These are phyloP conservation scores for Yamagishiella unicocca DNA, from an alignment of 139 green algal species.

Conservation along the genomic window DNA sequence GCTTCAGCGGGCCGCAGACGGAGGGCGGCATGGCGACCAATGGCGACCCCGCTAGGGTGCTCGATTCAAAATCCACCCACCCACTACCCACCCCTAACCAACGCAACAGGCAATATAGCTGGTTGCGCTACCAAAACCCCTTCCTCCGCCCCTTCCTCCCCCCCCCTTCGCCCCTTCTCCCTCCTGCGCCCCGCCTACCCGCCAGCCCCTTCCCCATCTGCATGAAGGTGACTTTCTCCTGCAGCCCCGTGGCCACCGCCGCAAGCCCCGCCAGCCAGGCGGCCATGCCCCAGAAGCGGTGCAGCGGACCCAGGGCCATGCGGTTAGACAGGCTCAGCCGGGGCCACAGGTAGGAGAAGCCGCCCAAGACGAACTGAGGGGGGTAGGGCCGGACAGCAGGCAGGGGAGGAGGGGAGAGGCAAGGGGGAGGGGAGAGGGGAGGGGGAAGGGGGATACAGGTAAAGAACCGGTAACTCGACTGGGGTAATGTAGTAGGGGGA, in stretches of 20 bases:
- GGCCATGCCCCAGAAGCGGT: slow-evolving; percentile 48
- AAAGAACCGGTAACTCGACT: no score
- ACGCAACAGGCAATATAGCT: not conserved
- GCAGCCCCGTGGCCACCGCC: slow-evolving; percentile 54
- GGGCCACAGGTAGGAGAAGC: slow-evolving; percentile 51
- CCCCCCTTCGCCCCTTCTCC: not conserved
- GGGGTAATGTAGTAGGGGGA: not conserved
- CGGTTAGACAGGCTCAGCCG: slow-evolving; percentile 17
- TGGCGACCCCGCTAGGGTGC: not conserved
- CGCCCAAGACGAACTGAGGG: slow-evolving; percentile 38
- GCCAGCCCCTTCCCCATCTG: slow-evolving; percentile 38
- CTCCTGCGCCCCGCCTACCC: not conserved
- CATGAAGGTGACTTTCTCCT: slow-evolving; percentile 61
- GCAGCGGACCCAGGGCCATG: slow-evolving; percentile 51
- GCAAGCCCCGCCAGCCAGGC: slow-evolving; percentile 57
- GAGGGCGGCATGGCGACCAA: not conserved
- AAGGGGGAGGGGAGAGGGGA: no score
- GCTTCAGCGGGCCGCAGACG: no score
- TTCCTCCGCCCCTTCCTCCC: not conserved
- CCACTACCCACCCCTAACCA: not conserved
- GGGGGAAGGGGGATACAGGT: no score
- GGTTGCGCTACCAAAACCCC: not conserved
- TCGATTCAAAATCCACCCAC: not conserved
- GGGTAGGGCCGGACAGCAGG: not conserved
- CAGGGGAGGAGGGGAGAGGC: not conserved